These are phyloP conservation scores for Psilocybe tampanensis DNA, from an alignment of 768 basidiomycete genomes.

Conservation along the genomic window DNA sequence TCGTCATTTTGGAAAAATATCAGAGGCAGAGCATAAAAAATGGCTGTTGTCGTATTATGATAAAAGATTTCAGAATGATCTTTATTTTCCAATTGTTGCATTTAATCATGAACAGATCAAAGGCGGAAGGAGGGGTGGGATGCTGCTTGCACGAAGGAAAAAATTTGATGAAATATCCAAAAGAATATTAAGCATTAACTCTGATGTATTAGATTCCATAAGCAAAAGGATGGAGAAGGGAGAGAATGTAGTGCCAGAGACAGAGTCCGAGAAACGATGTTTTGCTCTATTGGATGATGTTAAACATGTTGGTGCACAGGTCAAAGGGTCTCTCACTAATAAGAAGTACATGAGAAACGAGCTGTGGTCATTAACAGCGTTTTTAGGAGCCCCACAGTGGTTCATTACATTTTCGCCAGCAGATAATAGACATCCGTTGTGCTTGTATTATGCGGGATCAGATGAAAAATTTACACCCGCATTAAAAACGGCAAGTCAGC, in stretches of 20 bases:
- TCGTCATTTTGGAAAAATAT: conserved; percentile 9
- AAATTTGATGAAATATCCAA: conserved; percentile 28
- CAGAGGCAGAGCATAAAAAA: conserved; percentile 25
- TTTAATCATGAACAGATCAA: conserved; percentile 43
- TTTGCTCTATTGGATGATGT: conserved; percentile 27
- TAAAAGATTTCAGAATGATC: conserved; percentile 39
- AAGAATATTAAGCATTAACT: conserved; percentile 23
- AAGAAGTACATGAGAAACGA: conserved; percentile 32
- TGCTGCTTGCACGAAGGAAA: conserved; percentile 23
- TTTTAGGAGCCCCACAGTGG: conserved; percentile 31
- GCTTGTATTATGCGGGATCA: conserved; percentile 32
- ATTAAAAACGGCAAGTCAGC: neutral
- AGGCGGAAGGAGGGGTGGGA: conserved; percentile 25
- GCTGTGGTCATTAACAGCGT: conserved; percentile 31
- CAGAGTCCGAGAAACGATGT: conserved; percentile 23
- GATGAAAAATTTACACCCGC: conserved; percentile 23
- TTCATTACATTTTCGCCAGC: conserved; percentile 40
- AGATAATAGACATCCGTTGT: conserved; percentile 34
- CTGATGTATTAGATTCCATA: conserved; percentile 18
- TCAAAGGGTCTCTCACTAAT: conserved; percentile 24
- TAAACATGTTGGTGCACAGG: conserved; percentile 25
- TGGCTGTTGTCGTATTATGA: conserved; percentile 40
- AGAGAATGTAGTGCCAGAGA: conserved; percentile 17
- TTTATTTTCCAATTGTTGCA: conserved; percentile 36
- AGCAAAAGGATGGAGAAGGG: conserved; percentile 21